Percentiles rank a stretch among this genome's conserved stretches.
Evolutionary conservation across 2,329 filamentous ascomycete genomes (phyloP).

Genomic region (Colletotrichum tropicale): DNA sequence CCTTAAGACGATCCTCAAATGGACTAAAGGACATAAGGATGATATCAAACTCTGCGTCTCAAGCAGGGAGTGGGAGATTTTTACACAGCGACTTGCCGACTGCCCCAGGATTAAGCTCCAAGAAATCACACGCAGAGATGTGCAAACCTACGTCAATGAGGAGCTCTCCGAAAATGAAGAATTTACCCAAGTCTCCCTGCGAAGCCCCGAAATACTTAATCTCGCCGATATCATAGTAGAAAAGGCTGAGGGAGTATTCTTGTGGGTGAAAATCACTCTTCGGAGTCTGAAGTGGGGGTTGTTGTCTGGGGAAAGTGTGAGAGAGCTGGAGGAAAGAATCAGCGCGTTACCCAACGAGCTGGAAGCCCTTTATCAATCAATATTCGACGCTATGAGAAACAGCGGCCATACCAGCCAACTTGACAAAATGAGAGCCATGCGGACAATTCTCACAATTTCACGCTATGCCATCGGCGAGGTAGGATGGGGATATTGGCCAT

Average conservation of each 20-base stretch:
- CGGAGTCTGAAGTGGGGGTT: not conserved
- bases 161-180: not conserved
- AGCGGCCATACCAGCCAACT: not conserved
- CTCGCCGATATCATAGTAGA: not conserved
- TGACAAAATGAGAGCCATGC: not conserved
- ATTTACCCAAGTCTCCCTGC: not conserved
- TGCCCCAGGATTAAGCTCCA: not conserved
- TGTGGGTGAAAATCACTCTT: not conserved
- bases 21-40: not conserved
- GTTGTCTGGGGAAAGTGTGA: not conserved
- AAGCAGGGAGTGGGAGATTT: not conserved
- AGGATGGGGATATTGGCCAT: too few species aligned
- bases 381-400: not conserved
- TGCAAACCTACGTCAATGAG: not conserved
- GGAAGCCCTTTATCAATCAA: not conserved
- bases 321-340: not conserved
- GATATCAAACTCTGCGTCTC: not conserved
- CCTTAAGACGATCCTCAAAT: not conserved
- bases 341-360: not conserved
- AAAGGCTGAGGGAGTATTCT: not conserved
- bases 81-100: not conserved
- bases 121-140: not conserved
- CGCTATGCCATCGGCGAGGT: rapidly evolving
- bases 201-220: not conserved
- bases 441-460: not conserved